Conservation (phyloP, 169 alveolate species). For the Plasmodium gallinaceum region DNA sequence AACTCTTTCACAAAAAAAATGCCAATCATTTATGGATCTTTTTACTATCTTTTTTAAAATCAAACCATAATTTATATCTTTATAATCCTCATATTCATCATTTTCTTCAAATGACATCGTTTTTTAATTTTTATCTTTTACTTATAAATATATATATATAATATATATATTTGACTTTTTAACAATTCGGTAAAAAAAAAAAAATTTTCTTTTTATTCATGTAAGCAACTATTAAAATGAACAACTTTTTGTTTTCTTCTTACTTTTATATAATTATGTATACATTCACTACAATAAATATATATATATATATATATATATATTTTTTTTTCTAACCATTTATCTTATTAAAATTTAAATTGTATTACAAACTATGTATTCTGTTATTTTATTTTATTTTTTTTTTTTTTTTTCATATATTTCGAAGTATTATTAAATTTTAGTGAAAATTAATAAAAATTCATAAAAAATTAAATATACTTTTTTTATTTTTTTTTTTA, state of each 20-base stretch:
- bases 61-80: constrained; percentile 35
- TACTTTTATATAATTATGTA: no score
- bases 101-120: background rate
- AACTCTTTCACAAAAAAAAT: constrained; percentile 44
- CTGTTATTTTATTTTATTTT: no score
- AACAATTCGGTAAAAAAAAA: background rate
- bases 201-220: no score
- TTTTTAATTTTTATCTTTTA: background rate
- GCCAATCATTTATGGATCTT: constrained; percentile 62
- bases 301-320: constrained; percentile 2
- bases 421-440: no score
- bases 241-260: no score
- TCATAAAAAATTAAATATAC: background rate
- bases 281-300: background rate
- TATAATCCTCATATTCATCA: constrained; percentile 32
- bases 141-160: background rate
- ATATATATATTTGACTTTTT: background rate
- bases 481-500: background rate
- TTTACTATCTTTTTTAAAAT: constrained; percentile 26
- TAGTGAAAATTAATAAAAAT: no score
- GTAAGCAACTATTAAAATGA: no score
- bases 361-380: no score
- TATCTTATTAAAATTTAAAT: no score
- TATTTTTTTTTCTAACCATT: background rate
- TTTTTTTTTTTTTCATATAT: no score